These are phyloP conservation scores for Ochetophila trinervis DNA, from an alignment of 306 rosid species.

Conservation along the genomic window DNA sequence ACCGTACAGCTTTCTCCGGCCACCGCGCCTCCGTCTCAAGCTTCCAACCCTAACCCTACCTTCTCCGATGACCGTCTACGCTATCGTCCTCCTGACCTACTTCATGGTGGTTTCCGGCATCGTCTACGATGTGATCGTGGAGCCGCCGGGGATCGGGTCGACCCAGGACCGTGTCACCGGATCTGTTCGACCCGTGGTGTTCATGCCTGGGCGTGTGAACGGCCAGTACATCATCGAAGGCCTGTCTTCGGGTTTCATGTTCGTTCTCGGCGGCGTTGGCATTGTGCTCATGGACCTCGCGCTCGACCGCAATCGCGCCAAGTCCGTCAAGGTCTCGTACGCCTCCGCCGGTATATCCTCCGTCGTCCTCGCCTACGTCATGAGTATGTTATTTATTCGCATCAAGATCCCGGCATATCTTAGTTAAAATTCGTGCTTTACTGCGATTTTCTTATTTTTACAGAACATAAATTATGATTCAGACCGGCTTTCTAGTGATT, in stretches of 20 bases:
- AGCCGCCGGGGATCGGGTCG: constrained; percentile 96
- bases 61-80: constrained; percentile 57
- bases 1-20: constrained; percentile 69
- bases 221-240: constrained; percentile 96
- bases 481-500: neutral
- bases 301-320: constrained; percentile 71
- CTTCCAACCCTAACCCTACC: constrained; percentile 42
- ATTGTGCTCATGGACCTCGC: constrained; percentile 80
- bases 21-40: constrained; percentile 42
- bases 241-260: constrained; percentile 87
- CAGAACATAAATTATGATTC: neutral
- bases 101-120: constrained; percentile 96
- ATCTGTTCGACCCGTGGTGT: constrained; percentile 78
- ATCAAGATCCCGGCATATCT: constrained; percentile 95
- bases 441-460: neutral
- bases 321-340: constrained; percentile 67
- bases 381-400: constrained; percentile 93
- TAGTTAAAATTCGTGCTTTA: constrained; percentile 26
- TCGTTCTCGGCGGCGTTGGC: constrained; percentile 80
- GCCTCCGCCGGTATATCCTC: constrained; percentile 75
- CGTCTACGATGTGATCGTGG: constrained; percentile 90
- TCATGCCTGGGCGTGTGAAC: constrained; percentile 80
- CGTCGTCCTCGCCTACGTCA: constrained; percentile 60
- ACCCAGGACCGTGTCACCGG: constrained; percentile 82
- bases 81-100: constrained; percentile 84